phyloP scores from a whole-genome alignment of 106 monocot species.

The Ottelia alismoides region DNA sequence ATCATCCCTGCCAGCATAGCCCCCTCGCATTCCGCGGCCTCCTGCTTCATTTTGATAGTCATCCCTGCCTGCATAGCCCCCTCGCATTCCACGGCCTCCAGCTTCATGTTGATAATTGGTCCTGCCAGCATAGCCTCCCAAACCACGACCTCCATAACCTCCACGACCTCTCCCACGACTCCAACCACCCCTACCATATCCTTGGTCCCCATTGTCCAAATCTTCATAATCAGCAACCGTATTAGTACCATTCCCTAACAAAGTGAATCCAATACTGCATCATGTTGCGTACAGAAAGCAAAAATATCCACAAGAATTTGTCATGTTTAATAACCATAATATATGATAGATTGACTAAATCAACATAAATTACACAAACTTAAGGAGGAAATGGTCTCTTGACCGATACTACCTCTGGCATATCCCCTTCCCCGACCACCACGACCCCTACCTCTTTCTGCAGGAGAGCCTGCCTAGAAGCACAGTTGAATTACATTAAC shows the following conservation, averaged over 20 bases:
- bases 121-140: constrained; percentile 1
- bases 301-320: no score
- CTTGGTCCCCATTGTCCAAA: not conserved
- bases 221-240: not conserved
- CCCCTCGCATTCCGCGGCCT: no score
- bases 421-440: not conserved
- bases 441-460: not conserved
- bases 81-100: not conserved
- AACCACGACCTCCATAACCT: not conserved
- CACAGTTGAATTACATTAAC: not conserved
- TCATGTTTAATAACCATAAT: no score
- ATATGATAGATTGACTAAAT: no score
- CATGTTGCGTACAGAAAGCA: not conserved
- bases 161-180: constrained; percentile 1
- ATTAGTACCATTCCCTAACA: not conserved
- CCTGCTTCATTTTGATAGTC: not conserved
- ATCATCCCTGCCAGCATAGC: no score
- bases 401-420: not conserved
- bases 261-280: not conserved
- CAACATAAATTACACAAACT: not conserved
- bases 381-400: not conserved
- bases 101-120: not conserved
- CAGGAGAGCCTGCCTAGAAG: not conserved
- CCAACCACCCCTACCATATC: constrained; percentile 1
- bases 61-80: not conserved